Evolutionary conservation across 2,329 filamentous ascomycete genomes (phyloP).

Genomic region (Penicillium sp.): DNA sequence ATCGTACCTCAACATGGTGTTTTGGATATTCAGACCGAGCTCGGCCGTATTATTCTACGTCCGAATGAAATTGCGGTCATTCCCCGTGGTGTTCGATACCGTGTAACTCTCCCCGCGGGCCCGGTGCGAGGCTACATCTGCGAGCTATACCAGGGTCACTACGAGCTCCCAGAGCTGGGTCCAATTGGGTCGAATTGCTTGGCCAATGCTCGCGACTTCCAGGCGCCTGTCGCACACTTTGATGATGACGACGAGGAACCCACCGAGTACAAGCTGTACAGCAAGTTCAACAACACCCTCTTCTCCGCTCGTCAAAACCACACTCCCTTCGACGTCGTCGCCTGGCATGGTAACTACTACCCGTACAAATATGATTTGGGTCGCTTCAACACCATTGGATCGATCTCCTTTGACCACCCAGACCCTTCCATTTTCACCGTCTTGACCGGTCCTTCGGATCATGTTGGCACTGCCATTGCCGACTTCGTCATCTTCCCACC

Average conservation of each 20-base stretch:
- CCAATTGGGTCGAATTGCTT: slow-evolving; percentile 75
- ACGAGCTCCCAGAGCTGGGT: slow-evolving; percentile 71
- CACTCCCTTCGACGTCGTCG: slow-evolving; percentile 77
- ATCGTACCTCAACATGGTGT: slow-evolving; percentile 76
- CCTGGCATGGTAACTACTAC: slow-evolving; percentile 80
- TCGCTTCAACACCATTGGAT: slow-evolving; percentile 75
- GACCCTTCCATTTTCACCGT: slow-evolving; percentile 79
- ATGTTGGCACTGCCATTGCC: slow-evolving; percentile 65
- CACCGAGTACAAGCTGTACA: slow-evolving; percentile 59
- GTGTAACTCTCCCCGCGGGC: slow-evolving; percentile 66
- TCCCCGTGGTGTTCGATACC: slow-evolving; percentile 74
- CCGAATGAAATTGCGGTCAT: slow-evolving; percentile 79
- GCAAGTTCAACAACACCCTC: slow-evolving; percentile 70
- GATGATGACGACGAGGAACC: slow-evolving; percentile 61
- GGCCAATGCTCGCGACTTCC: slow-evolving; percentile 77
- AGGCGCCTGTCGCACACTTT: slow-evolving; percentile 71
- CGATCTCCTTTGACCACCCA: slow-evolving; percentile 75
- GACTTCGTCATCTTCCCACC: slow-evolving; percentile 70
- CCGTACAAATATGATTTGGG: slow-evolving; percentile 83
- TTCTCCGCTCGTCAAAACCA: slow-evolving; percentile 70
- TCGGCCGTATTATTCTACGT: slow-evolving; percentile 74
- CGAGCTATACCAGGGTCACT: slow-evolving; percentile 75
- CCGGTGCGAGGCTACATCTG: slow-evolving; percentile 74
- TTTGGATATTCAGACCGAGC: slow-evolving; percentile 76
- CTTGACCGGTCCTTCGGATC: slow-evolving; percentile 61